These are phyloP conservation scores for Dictyophora rubrovolvata DNA, from an alignment of 768 basidiomycete species.

Conservation along the genomic window DNA sequence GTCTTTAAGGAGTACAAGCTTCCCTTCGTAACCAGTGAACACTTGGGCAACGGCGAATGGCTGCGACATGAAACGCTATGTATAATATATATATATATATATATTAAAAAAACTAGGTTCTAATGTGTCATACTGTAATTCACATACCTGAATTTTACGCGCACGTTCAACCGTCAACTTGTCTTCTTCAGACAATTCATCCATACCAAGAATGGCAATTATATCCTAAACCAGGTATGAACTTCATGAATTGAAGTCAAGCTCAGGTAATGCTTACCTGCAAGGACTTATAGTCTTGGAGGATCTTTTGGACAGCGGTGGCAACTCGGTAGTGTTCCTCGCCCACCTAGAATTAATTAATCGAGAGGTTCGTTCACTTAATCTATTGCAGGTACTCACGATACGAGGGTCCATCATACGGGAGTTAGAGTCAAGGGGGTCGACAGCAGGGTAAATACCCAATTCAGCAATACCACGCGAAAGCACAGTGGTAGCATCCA, in stretches of 20 bases:
- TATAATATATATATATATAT: too few species aligned
- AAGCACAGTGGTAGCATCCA: constrained; percentile 99
- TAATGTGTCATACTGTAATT: background rate
- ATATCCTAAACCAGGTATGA: constrained; percentile 48
- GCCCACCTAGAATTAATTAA: constrained; percentile 45
- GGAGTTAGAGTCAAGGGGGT: constrained; percentile 98
- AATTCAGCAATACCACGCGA: constrained; percentile 98
- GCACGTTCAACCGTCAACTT: constrained; percentile 80
- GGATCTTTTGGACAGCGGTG: constrained; percentile 94
- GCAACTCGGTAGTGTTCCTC: constrained; percentile 93
- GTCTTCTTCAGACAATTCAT: constrained; percentile 99
- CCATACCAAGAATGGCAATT: constrained; percentile 99
- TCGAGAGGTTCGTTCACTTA: background rate
- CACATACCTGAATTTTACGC: constrained; percentile 41
- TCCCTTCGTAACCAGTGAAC: constrained; percentile 99
- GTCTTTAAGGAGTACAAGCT: constrained; percentile 93
- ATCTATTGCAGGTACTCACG: constrained; percentile 35
- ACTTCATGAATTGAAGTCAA: background rate
- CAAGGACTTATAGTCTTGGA: constrained; percentile 92
- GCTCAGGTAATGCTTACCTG: constrained; percentile 29
- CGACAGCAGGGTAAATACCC: constrained; percentile 99
- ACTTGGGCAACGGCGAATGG: constrained; percentile 99
- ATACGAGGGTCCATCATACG: constrained; percentile 99
- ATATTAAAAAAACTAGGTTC: background rate
- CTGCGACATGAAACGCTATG: constrained; percentile 98